A percentile compares a stretch with the other conserved stretches of the same genome.
These are phyloP conservation scores for Cinchona pubescens DNA, from an alignment of 257 asterid genomes.

Conservation along the genomic window DNA sequence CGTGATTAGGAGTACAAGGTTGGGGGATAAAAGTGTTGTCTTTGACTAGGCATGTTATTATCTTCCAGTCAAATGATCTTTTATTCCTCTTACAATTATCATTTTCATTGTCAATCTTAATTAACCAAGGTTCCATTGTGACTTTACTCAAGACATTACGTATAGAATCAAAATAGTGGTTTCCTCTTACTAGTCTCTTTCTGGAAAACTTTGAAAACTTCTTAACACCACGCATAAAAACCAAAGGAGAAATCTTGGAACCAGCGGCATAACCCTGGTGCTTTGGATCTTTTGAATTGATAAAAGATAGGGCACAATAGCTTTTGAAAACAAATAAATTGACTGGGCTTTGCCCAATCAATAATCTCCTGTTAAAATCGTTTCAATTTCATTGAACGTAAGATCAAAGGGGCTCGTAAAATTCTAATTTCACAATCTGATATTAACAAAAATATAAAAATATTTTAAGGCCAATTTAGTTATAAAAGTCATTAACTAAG, in stretches of 20 bases:
- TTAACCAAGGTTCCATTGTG: constrained; percentile 44
- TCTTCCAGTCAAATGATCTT: constrained; percentile 18
- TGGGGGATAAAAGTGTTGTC: constrained; percentile 44
- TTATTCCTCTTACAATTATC: constrained; percentile 15
- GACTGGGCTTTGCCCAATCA: too few species aligned
- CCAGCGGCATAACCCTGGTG: constrained; percentile 18
- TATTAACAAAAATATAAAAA: too few species aligned
- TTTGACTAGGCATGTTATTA: constrained; percentile 32
- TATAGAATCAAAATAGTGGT: constrained; percentile 53
- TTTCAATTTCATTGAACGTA: too few species aligned
- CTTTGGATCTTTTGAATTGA: too few species aligned
- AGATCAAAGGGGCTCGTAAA: too few species aligned
- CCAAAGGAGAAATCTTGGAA: constrained; percentile 39
- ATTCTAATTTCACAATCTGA: too few species aligned
- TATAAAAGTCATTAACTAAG: too few species aligned
- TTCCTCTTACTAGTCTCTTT: constrained; percentile 44
- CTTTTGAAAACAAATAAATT: too few species aligned
- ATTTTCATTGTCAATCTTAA: constrained; percentile 38
- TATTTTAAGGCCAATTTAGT: too few species aligned
- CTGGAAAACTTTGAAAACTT: constrained; percentile 53
- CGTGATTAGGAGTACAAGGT: constrained; percentile 37
- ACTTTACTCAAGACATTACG: constrained; percentile 54
- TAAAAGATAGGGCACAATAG: too few species aligned
- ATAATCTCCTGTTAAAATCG: too few species aligned
- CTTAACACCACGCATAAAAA: constrained; percentile 53